Percentiles rank a stretch among this genome's conserved stretches.
These are phyloP conservation scores for Kwoniella botswanensis DNA, from an alignment of 768 basidiomycete species.

Conservation along the genomic window DNA sequence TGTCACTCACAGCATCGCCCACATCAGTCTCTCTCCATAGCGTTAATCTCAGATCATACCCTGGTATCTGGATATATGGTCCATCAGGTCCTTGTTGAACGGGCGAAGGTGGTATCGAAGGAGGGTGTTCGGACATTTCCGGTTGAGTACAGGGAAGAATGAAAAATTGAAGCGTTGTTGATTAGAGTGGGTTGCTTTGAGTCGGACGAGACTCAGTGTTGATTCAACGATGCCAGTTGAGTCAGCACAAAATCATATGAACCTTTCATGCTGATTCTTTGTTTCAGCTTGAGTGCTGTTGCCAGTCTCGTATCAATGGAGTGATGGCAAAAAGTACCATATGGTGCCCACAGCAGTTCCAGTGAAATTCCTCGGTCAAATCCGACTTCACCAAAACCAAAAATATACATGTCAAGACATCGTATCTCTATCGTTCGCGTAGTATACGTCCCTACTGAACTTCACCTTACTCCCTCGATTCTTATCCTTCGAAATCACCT, in stretches of 20 bases:
- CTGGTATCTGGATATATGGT: conserved; percentile 12
- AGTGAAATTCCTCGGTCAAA: neutral
- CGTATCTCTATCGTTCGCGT: neutral
- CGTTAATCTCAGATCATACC: conserved; percentile 9
- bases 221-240: no score
- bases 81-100: conserved; percentile 11
- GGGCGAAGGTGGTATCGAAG: neutral
- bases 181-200: no score
- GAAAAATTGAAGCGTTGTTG: neutral
- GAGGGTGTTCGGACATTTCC: neutral
- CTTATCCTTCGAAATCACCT: neutral
- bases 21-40: conserved; percentile 8
- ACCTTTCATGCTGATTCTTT: no score
- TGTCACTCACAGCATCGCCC: conserved; percentile 9
- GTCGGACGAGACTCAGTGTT: no score
- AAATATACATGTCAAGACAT: neutral
- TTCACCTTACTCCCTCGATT: neutral
- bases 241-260: no score
- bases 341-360: no score
- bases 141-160: neutral
- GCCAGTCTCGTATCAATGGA: no score
- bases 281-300: no score
- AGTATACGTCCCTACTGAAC: neutral
- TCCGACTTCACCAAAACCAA: neutral
- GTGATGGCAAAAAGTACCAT: no score